Percentiles rank a stretch among this genome's conserved stretches.
Evolutionary conservation across 139 green algal genomes (phyloP).

Genomic region (Penium margaritaceum): DNA sequence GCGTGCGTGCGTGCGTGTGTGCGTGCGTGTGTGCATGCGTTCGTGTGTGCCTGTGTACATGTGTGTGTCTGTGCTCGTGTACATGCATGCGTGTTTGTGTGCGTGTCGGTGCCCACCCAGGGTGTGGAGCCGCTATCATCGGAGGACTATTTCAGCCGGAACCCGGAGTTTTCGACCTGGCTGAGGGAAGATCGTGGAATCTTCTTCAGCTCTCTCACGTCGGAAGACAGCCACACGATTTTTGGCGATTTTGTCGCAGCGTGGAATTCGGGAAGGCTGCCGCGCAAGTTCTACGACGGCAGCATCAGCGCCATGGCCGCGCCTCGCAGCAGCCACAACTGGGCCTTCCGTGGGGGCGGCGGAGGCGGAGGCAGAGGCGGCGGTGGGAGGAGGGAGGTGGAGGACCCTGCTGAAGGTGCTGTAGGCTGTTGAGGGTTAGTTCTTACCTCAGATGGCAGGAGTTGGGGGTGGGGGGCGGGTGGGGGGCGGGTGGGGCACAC

Average conservation of each 20-base stretch:
- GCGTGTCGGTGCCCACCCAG: too few relatives aligned
- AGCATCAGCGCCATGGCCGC: constrained; percentile 5
- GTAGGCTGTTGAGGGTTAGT: too few relatives aligned
- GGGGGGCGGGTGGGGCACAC: background rate
- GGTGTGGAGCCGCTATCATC: too few relatives aligned
- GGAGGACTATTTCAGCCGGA: constrained; percentile 41
- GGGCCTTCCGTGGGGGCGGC: background rate
- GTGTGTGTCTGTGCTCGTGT: too few relatives aligned
- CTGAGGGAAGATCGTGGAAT: constrained; percentile 9
- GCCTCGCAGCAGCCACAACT: constrained; percentile 14
- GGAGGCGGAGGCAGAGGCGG: background rate
- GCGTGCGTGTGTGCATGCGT: too few relatives aligned
- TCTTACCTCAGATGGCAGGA: too few relatives aligned
- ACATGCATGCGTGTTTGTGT: too few relatives aligned
- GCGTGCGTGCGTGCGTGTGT: too few relatives aligned
- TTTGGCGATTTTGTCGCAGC: constrained; percentile 22
- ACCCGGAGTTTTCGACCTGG: constrained; percentile 39
- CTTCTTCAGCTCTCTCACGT: constrained; percentile 36
- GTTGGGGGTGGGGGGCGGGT: background rate
- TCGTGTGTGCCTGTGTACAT: too few relatives aligned
- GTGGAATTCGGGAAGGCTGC: constrained; percentile 32
- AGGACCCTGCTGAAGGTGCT: too few relatives aligned
- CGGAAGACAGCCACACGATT: constrained; percentile 27
- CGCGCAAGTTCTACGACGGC: constrained; percentile 36
- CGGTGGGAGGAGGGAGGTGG: background rate